Evolutionary conservation across 768 basidiomycete genomes (phyloP), one percentile per base, ranked within the genome.

Genomic region (Mycena vitilis): DNA sequence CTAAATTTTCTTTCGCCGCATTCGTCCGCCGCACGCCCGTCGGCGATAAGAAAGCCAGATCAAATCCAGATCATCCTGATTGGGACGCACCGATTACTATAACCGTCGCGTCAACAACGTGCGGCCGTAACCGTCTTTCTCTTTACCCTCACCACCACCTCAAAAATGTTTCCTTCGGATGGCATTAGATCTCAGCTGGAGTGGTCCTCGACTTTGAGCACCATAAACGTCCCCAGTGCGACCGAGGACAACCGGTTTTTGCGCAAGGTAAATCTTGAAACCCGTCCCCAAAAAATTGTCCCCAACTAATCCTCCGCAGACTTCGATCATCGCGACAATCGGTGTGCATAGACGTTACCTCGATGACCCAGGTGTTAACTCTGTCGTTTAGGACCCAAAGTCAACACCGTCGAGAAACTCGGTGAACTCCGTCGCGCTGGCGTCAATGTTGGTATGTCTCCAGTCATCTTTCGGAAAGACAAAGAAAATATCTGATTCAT

Each of bases 301-400:
- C 44, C 58, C 44, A 64, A 69, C 62, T 13, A 56, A 71, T 70
- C 63, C 42, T 71, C 52, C 22, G n/a, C 73, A 99, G 98, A 98
- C 96, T 16, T 87, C 94, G 68, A 99, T 99, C 82, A 99, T 99
- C 80, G 97, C 96, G 67, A 99, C 98, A 73, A 99, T 99, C 77
- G 98, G 97, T 93, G 73, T 68, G 86, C 68, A 64, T 67, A 64
- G 57, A 53, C 54, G 63, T 60, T 65, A 56, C 63, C 57, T 68
- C 37, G 57, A 61, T 45, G 34, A 36, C 22, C 25, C 54, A 60
- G 72, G 66, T 68, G 63, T 59, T 68, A 45, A 68, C 76, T 48
- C 37, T 40, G 54, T n/a, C 52, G 60, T 74, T 54, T 72, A 96
- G 95, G 95, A 48, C 98, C 98, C 72, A 98, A 98, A 84, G 91